A percentile compares a stretch with the other conserved stretches of the same genome.
Conservation (phyloP, 495 filamentous ascomycete species). For the Ramalina intermedia region DNA sequence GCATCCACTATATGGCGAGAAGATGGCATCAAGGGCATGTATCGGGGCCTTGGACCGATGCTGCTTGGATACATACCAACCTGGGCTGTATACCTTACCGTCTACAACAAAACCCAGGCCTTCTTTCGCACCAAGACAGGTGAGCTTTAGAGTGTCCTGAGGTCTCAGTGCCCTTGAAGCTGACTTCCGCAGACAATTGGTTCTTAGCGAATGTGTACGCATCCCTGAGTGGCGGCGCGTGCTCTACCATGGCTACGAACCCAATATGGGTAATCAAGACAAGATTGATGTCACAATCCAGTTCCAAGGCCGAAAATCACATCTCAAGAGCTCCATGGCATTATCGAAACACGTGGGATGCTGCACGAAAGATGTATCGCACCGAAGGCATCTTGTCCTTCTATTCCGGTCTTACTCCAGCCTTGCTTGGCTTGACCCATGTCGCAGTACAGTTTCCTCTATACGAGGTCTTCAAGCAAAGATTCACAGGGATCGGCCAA, state of each 20-base stretch:
- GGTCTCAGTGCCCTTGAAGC: background rate
- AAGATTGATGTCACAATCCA: slow-evolving; percentile 82
- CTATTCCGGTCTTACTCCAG: slow-evolving; percentile 89
- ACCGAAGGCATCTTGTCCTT: slow-evolving; percentile 80
- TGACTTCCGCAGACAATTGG: slow-evolving; percentile 32
- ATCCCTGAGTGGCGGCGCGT: slow-evolving; percentile 78
- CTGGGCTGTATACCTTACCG: slow-evolving; percentile 94
- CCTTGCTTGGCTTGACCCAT: slow-evolving; percentile 81
- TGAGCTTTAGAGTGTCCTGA: slow-evolving; percentile 24
- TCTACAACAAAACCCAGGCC: slow-evolving; percentile 78
- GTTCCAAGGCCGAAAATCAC: slow-evolving; percentile 31
- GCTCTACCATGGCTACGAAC: slow-evolving; percentile 91
- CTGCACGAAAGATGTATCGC: slow-evolving; percentile 86
- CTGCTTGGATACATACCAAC: slow-evolving; percentile 90
- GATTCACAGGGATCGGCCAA: slow-evolving; percentile 76
- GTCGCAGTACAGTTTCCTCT: slow-evolving; percentile 96
- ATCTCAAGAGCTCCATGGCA: slow-evolving; percentile 66
- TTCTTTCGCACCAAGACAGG: slow-evolving; percentile 52
- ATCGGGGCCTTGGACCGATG: slow-evolving; percentile 86
- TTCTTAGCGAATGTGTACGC: slow-evolving; percentile 54
- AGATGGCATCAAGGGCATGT: slow-evolving; percentile 83
- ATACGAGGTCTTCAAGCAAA: slow-evolving; percentile 84
- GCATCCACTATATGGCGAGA: slow-evolving; percentile 69
- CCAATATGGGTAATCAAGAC: slow-evolving; percentile 99
- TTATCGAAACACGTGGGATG: slow-evolving; percentile 75